Percentiles rank a stretch among this genome's conserved stretches.
Evolutionary conservation across 257 asterid genomes (phyloP).

Genomic region (Solanum dulcamara): DNA sequence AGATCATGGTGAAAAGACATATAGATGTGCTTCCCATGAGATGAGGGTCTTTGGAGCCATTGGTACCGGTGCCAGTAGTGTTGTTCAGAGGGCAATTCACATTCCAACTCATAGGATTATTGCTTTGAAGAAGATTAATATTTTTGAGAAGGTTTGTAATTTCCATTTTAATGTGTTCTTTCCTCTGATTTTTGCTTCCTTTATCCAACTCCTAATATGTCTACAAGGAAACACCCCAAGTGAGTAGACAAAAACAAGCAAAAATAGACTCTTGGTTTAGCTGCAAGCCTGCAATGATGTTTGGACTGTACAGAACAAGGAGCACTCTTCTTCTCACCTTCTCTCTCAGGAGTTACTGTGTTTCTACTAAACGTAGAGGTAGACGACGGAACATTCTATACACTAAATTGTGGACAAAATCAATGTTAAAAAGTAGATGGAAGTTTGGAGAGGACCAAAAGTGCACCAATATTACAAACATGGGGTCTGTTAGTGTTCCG

Average conservation of each 20-base stretch:
- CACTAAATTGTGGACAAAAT: background rate
- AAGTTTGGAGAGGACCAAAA: background rate
- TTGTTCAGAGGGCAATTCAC: slow-evolving; percentile 96
- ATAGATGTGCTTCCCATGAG: slow-evolving; percentile 88
- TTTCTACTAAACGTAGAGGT: background rate
- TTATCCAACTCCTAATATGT: background rate
- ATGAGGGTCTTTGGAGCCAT: slow-evolving; percentile 90
- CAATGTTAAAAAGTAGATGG: background rate
- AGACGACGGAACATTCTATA: background rate
- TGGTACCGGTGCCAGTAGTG: slow-evolving; percentile 97
- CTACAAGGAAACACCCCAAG: background rate
- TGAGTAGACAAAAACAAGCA: background rate
- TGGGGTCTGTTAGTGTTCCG: background rate
- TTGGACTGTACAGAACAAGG: background rate
- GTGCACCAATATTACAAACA: background rate
- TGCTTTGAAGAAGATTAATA: slow-evolving; percentile 94
- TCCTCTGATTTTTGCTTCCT: background rate
- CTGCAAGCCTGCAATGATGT: background rate
- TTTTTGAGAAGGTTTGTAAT: slow-evolving; percentile 73
- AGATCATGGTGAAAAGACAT: slow-evolving; percentile 68
- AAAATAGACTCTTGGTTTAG: background rate
- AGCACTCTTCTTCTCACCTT: background rate
- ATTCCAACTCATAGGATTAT: slow-evolving; percentile 90
- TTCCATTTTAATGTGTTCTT: background rate
- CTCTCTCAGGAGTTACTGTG: background rate